Evolutionary conservation across 1,139 yeast genomes (phyloP).

Genomic region (Yamadazyma diddensiae): DNA sequence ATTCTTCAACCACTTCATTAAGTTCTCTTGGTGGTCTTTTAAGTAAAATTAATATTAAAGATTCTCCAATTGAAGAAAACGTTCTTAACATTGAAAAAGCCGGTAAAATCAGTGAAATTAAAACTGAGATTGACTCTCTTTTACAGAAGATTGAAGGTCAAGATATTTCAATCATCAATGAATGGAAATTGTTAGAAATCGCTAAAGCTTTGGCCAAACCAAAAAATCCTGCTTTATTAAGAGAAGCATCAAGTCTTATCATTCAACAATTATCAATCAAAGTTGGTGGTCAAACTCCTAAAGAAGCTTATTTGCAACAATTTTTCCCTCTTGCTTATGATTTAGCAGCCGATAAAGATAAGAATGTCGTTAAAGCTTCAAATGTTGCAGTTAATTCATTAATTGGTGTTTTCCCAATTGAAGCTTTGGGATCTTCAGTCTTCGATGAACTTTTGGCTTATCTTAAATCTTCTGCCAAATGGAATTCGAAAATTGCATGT

Average conservation of each 20-base stretch:
- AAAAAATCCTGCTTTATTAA: conserved; percentile 67
- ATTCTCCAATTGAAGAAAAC: conserved; percentile 67
- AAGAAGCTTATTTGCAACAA: conserved; percentile 69
- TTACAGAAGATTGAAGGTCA: conserved; percentile 42
- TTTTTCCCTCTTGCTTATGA: conserved; percentile 59
- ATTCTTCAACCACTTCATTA: conserved; percentile 64
- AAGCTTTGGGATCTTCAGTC: conserved; percentile 71
- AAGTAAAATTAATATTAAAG: conserved; percentile 52
- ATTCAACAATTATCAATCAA: conserved; percentile 66
- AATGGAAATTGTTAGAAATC: conserved; percentile 66
- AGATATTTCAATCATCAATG: conserved; percentile 51
- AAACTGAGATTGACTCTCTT: conserved; percentile 57
- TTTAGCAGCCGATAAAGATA: conserved; percentile 80
- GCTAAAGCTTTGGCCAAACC: conserved; percentile 65
- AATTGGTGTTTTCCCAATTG: conserved; percentile 69
- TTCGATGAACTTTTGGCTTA: conserved; percentile 60
- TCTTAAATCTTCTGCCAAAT: conserved; percentile 80
- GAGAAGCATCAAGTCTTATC: conserved; percentile 72
- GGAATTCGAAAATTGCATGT: conserved; percentile 89
- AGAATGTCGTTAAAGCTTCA: conserved; percentile 80
- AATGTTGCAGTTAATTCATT: conserved; percentile 66
- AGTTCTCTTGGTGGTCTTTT: conserved; percentile 69
- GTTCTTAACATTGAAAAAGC: conserved; percentile 57
- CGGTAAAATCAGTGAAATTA: conserved; percentile 60
- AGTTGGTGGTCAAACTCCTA: conserved; percentile 66